These are phyloP conservation scores for Camellia granthamiana DNA, from an alignment of 148 eudicot species.

Conservation along the genomic window DNA sequence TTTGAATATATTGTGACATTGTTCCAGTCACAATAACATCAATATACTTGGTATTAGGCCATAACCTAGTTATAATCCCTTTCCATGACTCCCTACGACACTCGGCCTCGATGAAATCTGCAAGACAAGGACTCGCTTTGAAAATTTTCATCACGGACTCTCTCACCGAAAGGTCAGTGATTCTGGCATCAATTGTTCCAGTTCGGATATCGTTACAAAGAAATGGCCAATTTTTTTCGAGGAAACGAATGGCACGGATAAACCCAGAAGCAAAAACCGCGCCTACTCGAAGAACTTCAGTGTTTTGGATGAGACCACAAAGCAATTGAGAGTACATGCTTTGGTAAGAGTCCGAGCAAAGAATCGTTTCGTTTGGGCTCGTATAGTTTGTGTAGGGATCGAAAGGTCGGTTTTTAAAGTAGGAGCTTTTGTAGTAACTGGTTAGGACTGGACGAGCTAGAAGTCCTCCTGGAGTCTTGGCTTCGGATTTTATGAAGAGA, in stretches of 20 bases:
- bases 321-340: constrained; percentile 78
- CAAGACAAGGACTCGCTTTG: constrained; percentile 52
- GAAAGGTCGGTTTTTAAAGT: constrained; percentile 47
- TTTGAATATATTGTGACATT: constrained; percentile 73
- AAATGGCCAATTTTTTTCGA: constrained; percentile 53
- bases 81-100: constrained; percentile 52
- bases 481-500: constrained; percentile 61
- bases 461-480: constrained; percentile 64
- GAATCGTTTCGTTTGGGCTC: constrained; percentile 63
- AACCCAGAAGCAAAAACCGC: constrained; percentile 79
- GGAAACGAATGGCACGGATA: constrained; percentile 66
- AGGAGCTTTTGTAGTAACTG: constrained; percentile 59
- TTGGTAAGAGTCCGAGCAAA: constrained; percentile 68
- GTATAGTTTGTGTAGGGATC: constrained; percentile 80
- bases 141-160: constrained; percentile 42
- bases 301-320: constrained; percentile 51
- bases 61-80: constrained; percentile 58
- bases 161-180: constrained; percentile 49
- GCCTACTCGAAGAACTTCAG: constrained; percentile 73
- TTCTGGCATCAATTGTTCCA: constrained; percentile 39
- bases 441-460: constrained; percentile 72
- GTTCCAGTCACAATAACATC: constrained; percentile 80
- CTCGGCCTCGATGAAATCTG: constrained; percentile 51
- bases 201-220: constrained; percentile 47
- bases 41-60: constrained; percentile 74